These are phyloP conservation scores for Raffaelea arxii DNA, from an alignment of 2,329 filamentous ascomycete genomes.

Conservation along the genomic window DNA sequence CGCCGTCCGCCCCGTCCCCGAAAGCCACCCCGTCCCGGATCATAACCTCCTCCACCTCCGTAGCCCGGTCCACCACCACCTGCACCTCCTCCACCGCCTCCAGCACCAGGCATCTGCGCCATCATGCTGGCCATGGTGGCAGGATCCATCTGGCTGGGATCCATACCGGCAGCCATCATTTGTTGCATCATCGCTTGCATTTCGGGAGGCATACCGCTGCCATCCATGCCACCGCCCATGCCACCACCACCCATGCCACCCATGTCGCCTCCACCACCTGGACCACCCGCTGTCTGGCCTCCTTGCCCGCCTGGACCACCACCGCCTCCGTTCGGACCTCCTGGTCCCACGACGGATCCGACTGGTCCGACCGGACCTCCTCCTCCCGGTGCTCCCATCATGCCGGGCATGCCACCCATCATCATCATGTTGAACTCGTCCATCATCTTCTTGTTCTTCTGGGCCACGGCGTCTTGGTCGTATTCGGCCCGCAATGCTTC, in stretches of 20 bases:
- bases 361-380: slow-evolving; percentile 16
- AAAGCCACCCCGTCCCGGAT: slow-evolving; percentile 17
- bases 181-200: slow-evolving; percentile 63
- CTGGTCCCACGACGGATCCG: slow-evolving; percentile 15
- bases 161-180: slow-evolving; percentile 57
- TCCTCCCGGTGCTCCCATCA: slow-evolving; percentile 24
- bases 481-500: slow-evolving; percentile 69
- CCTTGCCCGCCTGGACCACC: neutral
- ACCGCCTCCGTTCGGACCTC: neutral
- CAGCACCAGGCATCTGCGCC: slow-evolving; percentile 33
- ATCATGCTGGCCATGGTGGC: slow-evolving; percentile 50
- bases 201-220: slow-evolving; percentile 53
- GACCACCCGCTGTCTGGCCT: neutral
- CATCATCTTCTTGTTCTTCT: slow-evolving; percentile 69
- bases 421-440: slow-evolving; percentile 60
- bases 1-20: slow-evolving; percentile 20
- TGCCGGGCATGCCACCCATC: slow-evolving; percentile 40
- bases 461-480: slow-evolving; percentile 52
- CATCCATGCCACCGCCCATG: slow-evolving; percentile 35
- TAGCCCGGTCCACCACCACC: slow-evolving; percentile 31
- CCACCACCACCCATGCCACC: slow-evolving; percentile 19
- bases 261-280: neutral
- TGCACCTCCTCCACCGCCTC: slow-evolving; percentile 27
- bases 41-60: slow-evolving; percentile 22
- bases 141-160: slow-evolving; percentile 57